phyloP scores from a whole-genome alignment of 441 rosid genomes.

The Daphne laureola region DNA sequence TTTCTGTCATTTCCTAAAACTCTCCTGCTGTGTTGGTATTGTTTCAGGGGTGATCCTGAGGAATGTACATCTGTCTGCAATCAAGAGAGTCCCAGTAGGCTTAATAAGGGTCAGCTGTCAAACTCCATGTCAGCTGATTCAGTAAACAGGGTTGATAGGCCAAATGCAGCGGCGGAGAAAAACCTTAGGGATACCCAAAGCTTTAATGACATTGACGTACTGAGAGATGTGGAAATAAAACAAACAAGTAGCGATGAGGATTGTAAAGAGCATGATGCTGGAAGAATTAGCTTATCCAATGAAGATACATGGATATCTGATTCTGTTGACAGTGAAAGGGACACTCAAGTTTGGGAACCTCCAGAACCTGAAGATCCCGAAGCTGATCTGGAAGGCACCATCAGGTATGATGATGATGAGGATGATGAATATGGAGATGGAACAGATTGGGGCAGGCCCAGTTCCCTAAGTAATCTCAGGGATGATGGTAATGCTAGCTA shows the following conservation, averaged over 20 bases:
- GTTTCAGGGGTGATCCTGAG: slow-evolving; percentile 49
- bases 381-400: slow-evolving; percentile 50
- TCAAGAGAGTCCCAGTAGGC: slow-evolving; percentile 27
- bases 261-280: slow-evolving; percentile 21
- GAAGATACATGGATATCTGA: slow-evolving; percentile 25
- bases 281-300: slow-evolving; percentile 20
- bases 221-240: slow-evolving; percentile 36
- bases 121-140: slow-evolving; percentile 23
- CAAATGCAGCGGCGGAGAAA: slow-evolving; percentile 23
- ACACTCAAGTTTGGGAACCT: slow-evolving; percentile 64
- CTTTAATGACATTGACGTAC: slow-evolving; percentile 21
- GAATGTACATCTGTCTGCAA: slow-evolving; percentile 26
- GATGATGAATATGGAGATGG: slow-evolving; percentile 80
- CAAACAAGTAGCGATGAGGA: slow-evolving; percentile 27
- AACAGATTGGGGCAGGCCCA: slow-evolving; percentile 56
- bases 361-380: slow-evolving; percentile 76
- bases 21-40: background rate
- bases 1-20: background rate
- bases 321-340: slow-evolving; percentile 26
- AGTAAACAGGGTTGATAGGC: slow-evolving; percentile 25
- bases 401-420: slow-evolving; percentile 55
- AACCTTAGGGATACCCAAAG: slow-evolving; percentile 20
- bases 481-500: slow-evolving; percentile 32
- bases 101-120: slow-evolving; percentile 20
- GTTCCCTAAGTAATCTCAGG: slow-evolving; percentile 38